phyloP scores from a whole-genome alignment of 1,284 basidiomycete species.

The Ceratobasidium theobromae region DNA sequence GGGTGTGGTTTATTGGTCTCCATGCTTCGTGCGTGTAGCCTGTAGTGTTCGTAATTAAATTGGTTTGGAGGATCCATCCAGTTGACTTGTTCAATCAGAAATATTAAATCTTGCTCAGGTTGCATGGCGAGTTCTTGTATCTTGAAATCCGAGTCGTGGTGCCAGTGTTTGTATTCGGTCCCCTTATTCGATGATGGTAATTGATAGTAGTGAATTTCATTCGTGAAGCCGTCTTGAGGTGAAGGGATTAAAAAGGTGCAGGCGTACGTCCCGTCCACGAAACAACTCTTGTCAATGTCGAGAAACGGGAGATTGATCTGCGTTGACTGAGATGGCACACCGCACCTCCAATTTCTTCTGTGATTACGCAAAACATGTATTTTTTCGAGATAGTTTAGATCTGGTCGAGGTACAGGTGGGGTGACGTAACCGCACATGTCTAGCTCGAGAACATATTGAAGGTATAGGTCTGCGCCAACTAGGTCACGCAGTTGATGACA shows the following conservation, averaged over 20 bases:
- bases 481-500: conserved; percentile 3
- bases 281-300: neutral
- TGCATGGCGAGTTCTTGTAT: neutral
- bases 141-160: conserved; percentile 2
- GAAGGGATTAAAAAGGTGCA: too few species aligned
- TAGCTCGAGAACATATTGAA: conserved; percentile 16
- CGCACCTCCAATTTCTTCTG: neutral
- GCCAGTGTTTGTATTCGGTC: neutral
- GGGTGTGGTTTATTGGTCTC: too few species aligned
- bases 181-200: conserved; percentile 16
- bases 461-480: neutral
- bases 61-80: too few species aligned
- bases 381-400: conserved; percentile 13
- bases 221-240: neutral
- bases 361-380: neutral
- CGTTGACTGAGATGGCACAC: neutral
- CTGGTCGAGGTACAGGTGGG: neutral
- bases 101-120: conserved; percentile 2
- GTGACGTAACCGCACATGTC: conserved; percentile 1
- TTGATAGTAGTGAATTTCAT: conserved; percentile 10
- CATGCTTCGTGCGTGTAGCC: too few species aligned
- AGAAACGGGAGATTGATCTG: neutral
- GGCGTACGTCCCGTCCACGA: conserved; percentile 8
- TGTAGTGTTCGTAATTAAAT: too few species aligned
- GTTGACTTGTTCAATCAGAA: too few species aligned